These are phyloP conservation scores for Xylaria scruposa DNA, from an alignment of 495 filamentous ascomycete species.

Conservation along the genomic window DNA sequence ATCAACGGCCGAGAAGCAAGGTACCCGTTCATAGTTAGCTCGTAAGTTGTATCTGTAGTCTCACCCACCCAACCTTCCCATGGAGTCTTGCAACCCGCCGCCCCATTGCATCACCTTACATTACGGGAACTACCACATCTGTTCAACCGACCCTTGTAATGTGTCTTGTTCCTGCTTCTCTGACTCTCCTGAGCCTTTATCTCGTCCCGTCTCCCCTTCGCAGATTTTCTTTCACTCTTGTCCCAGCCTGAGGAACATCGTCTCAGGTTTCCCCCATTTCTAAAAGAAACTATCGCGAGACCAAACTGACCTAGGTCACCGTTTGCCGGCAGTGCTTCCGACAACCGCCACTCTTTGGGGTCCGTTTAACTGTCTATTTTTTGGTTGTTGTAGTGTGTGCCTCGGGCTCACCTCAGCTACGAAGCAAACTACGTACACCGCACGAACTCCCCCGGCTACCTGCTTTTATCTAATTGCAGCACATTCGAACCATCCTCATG, in stretches of 20 bases:
- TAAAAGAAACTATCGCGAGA: conserved; percentile 18
- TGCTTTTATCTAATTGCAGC: conserved; percentile 49
- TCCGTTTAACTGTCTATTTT: conserved; percentile 31
- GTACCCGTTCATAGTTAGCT: conserved; percentile 43
- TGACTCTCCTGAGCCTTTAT: conserved; percentile 31
- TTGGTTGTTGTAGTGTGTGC: conserved; percentile 33
- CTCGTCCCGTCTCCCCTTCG: conserved; percentile 38
- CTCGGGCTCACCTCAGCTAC: conserved; percentile 34
- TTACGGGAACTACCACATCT: conserved; percentile 10
- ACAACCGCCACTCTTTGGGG: conserved; percentile 36
- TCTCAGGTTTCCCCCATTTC: conserved; percentile 37
- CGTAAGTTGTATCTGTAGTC: conserved; percentile 43
- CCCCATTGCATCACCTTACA: conserved; percentile 15
- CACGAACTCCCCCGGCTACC: conserved; percentile 47
- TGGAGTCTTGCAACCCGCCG: conserved; percentile 14
- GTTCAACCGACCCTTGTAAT: conserved; percentile 17
- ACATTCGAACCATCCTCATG: conserved; percentile 46
- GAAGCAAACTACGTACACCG: conserved; percentile 39
- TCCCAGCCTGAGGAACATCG: conserved; percentile 42
- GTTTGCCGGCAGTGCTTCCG: conserved; percentile 40
- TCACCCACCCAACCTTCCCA: conserved; percentile 28
- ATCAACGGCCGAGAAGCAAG: conserved; percentile 41
- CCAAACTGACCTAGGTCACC: conserved; percentile 27
- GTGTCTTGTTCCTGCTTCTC: conserved; percentile 27
- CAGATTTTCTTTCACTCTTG: conserved; percentile 35